phyloP scores from a whole-genome alignment of 495 filamentous ascomycete species.

The Penicillium paradoxum region DNA sequence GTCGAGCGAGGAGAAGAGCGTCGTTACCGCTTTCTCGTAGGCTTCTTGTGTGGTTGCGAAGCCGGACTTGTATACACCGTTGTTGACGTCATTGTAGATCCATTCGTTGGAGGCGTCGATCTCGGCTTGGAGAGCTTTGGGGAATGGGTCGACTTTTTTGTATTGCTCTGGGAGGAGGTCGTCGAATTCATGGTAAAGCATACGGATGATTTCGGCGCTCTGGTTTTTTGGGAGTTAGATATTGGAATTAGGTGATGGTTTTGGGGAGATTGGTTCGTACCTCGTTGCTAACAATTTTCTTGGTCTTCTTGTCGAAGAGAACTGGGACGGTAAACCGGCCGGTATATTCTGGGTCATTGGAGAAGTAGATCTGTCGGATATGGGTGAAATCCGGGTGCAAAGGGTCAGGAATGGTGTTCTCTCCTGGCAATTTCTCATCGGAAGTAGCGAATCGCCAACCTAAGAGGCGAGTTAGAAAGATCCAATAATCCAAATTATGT shows the following conservation, averaged over 20 bases:
- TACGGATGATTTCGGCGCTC: conserved; percentile 58
- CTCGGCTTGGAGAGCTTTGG: conserved; percentile 47
- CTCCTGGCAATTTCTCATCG: conserved; percentile 58
- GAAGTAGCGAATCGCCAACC: conserved; percentile 79
- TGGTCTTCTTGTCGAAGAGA: conserved; percentile 58
- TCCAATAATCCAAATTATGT: not conserved
- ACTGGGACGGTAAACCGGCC: conserved; percentile 60
- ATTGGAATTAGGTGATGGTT: not conserved
- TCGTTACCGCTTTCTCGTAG: conserved; percentile 62
- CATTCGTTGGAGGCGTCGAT: conserved; percentile 78
- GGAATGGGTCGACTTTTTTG: conserved; percentile 61
- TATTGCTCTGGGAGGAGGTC: conserved; percentile 53
- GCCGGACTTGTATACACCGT: conserved; percentile 76
- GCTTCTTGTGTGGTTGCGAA: conserved; percentile 73
- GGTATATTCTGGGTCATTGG: conserved; percentile 53
- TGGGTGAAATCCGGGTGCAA: conserved; percentile 50
- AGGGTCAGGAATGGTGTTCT: conserved; percentile 49
- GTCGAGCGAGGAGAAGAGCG: conserved; percentile 69
- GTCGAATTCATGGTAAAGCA: conserved; percentile 73
- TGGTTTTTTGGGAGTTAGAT: conserved; percentile 14
- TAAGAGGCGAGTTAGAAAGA: conserved; percentile 7
- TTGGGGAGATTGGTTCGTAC: conserved; percentile 18
- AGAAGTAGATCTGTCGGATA: conserved; percentile 57
- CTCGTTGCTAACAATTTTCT: conserved; percentile 54
- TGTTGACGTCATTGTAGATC: conserved; percentile 82